Conservation (phyloP, 2,329 filamentous ascomycete species). For the Ophiognomonia clavigignenti-juglandacearum region DNA sequence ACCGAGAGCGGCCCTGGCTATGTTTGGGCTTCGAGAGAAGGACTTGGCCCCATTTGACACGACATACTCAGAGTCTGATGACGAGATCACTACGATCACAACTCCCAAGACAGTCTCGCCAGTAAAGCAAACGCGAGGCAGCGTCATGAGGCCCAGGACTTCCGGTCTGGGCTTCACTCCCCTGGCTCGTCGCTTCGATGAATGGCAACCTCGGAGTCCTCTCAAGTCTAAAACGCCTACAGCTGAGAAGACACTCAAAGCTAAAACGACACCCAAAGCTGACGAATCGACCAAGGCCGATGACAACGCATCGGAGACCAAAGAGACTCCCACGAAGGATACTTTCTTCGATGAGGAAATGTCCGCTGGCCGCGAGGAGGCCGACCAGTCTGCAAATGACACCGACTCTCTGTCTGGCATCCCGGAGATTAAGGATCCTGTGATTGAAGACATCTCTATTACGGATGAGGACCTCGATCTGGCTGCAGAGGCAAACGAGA, state of each 20-base stretch:
- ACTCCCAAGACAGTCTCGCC: constrained; percentile 12
- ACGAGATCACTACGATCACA: constrained; percentile 33
- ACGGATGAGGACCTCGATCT: constrained; percentile 54
- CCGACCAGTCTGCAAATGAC: constrained; percentile 30
- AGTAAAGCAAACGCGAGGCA: constrained; percentile 21
- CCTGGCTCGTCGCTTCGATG: constrained; percentile 37
- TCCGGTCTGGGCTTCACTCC: constrained; percentile 53
- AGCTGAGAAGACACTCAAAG: constrained; percentile 10
- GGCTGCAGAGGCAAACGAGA: constrained; percentile 54
- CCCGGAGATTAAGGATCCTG: constrained; percentile 24
- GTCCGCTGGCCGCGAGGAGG: constrained; percentile 33
- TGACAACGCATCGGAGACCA: constrained; percentile 20
- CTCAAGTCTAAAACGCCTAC: constrained; percentile 23
- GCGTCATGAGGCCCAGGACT: constrained; percentile 20
- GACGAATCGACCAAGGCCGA: too few species aligned
- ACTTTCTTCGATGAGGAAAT: constrained; percentile 61
- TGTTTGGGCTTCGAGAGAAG: constrained; percentile 43
- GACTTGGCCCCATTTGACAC: constrained; percentile 39
- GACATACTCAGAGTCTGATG: constrained; percentile 50
- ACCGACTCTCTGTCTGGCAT: constrained; percentile 13
- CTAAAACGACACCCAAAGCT: too few species aligned
- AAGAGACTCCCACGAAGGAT: constrained; percentile 36
- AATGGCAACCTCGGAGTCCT: constrained; percentile 60
- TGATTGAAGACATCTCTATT: constrained; percentile 42
- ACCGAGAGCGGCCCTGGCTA: constrained; percentile 22